Evolutionary conservation across 2,329 filamentous ascomycete genomes (phyloP).

Genomic region (Zymoseptoria tritici): DNA sequence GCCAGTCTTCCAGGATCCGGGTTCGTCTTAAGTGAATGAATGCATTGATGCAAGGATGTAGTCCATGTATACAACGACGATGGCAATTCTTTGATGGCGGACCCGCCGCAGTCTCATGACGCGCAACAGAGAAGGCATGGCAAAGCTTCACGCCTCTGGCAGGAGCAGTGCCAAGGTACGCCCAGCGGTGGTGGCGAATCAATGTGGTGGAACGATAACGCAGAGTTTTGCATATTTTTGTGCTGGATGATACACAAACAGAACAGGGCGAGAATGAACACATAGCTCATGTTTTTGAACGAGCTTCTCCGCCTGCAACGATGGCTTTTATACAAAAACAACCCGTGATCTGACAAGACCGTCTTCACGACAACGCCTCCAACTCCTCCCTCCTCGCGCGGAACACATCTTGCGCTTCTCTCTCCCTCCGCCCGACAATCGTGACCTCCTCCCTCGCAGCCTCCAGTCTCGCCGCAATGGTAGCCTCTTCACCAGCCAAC

Average conservation of each 20-base stretch:
- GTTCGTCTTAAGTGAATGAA: not conserved
- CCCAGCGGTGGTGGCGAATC: not conserved
- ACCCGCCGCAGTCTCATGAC: not conserved
- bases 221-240: not conserved
- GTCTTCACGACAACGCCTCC: constrained; percentile 8
- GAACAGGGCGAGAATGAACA: not conserved
- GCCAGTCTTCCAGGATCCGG: not conserved
- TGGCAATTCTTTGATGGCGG: not conserved
- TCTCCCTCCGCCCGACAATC: constrained; percentile 71
- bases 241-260: not conserved
- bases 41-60: not conserved
- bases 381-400: constrained; percentile 70
- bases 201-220: not conserved
- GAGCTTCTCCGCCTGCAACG: no score
- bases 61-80: not conserved
- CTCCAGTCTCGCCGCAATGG: constrained; percentile 64
- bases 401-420: constrained; percentile 86
- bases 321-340: not conserved
- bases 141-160: not conserved
- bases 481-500: constrained; percentile 71
- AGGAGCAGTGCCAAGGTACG: not conserved
- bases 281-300: no score
- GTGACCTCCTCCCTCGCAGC: constrained; percentile 73
- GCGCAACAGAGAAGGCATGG: not conserved
- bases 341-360: not conserved